Percentiles rank a stretch among this genome's conserved stretches.
Conservation (phyloP, 768 basidiomycete genomes). For the Trametes maxima region DNA sequence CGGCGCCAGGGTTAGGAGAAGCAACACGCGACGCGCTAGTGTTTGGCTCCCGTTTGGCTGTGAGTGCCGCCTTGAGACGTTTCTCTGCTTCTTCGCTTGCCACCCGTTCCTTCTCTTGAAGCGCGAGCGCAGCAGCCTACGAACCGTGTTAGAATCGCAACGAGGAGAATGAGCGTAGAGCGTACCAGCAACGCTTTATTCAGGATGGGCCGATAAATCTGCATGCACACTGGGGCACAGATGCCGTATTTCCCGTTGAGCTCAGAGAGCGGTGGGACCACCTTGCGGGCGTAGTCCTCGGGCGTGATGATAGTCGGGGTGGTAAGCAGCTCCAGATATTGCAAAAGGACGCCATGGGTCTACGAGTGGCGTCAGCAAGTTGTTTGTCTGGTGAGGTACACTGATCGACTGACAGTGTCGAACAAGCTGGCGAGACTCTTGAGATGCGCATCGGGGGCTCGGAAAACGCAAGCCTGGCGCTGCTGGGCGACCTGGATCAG, state of each 20-base stretch:
- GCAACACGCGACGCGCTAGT: constrained; percentile 58
- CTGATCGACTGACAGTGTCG: constrained; percentile 69
- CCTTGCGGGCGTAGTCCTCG: constrained; percentile 71
- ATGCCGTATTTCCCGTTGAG: constrained; percentile 80
- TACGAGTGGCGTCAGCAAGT: constrained; percentile 35
- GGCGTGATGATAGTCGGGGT: constrained; percentile 66
- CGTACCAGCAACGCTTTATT: constrained; percentile 63
- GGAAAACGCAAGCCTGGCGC: constrained; percentile 81
- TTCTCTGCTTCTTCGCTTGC: constrained; percentile 80
- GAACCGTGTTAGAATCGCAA: background rate
- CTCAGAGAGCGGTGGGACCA: constrained; percentile 75
- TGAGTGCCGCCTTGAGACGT: constrained; percentile 76
- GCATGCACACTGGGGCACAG: constrained; percentile 88
- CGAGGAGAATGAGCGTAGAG: background rate
- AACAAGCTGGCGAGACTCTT: constrained; percentile 88
- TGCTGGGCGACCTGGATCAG: constrained; percentile 93
- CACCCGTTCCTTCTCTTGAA: constrained; percentile 67
- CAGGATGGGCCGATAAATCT: constrained; percentile 84
- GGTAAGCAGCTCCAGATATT: constrained; percentile 88
- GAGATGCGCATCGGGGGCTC: constrained; percentile 70
- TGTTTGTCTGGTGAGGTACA: constrained; percentile 12
- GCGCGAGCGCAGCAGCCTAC: constrained; percentile 62
- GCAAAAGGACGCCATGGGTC: constrained; percentile 91
- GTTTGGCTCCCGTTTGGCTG: constrained; percentile 75
- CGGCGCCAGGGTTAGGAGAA: constrained; percentile 50